These are phyloP conservation scores for Balakata baccata DNA, from an alignment of 345 rosid species.

Conservation along the genomic window DNA sequence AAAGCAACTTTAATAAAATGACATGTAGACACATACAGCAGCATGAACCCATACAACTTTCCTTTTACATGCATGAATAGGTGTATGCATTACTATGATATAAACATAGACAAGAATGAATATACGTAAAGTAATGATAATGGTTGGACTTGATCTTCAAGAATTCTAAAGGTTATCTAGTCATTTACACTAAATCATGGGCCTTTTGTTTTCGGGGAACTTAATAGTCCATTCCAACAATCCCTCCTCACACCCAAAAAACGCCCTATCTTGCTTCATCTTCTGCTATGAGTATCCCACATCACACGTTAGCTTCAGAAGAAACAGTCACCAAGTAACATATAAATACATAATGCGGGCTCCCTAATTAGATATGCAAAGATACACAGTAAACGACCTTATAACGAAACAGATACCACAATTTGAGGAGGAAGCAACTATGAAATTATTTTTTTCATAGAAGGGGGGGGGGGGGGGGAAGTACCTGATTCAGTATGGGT, in stretches of 20 bases:
- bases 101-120: neutral
- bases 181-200: neutral
- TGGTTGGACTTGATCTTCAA: neutral
- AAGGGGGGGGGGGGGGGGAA: neutral
- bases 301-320: neutral
- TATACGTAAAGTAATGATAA: neutral
- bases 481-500: conserved; percentile 76
- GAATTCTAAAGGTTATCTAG: neutral
- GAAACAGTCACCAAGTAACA: neutral
- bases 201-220: neutral
- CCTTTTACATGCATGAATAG: neutral
- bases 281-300: neutral
- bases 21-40: neutral
- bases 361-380: neutral
- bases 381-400: neutral
- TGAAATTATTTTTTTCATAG: neutral
- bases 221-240: neutral
- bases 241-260: neutral
- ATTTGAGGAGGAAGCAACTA: neutral
- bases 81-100: neutral
- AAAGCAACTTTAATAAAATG: conserved; percentile 1
- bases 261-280: neutral
- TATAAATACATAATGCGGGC: neutral
- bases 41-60: neutral
- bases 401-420: neutral